Conservation (phyloP, 2,329 filamentous ascomycete genomes). For the Ophiosphaerella herpotricha region DNA sequence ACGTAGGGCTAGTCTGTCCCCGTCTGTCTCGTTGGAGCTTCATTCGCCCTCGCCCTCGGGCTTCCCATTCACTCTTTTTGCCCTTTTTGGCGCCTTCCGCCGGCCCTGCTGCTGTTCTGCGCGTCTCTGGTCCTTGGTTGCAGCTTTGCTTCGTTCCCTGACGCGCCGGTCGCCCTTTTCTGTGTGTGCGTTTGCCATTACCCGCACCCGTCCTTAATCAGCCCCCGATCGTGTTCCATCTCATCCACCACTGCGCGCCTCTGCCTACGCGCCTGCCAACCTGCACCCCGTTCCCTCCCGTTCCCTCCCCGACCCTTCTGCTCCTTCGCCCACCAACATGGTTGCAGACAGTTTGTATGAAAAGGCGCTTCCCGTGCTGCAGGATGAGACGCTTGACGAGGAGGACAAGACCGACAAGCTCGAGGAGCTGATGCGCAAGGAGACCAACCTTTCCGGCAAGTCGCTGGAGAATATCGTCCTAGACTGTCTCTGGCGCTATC, state of each 20-base stretch:
- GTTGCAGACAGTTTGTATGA: constrained; percentile 92
- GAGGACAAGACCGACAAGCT: constrained; percentile 94
- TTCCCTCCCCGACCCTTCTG: constrained; percentile 6
- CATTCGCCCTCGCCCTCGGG: constrained; percentile 20
- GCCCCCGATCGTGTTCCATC: constrained; percentile 8
- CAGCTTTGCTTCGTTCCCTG: constrained; percentile 26
- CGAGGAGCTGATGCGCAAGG: constrained; percentile 80
- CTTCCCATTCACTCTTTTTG: constrained; percentile 21
- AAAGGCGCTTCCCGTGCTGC: constrained; percentile 83
- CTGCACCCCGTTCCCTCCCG: not conserved
- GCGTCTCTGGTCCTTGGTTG: constrained; percentile 24
- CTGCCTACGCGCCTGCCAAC: too few species aligned
- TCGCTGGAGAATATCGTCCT: constrained; percentile 88
- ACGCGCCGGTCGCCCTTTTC: constrained; percentile 25
- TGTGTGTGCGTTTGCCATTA: constrained; percentile 5
- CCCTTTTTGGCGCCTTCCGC: constrained; percentile 16
- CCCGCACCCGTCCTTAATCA: constrained; percentile 25
- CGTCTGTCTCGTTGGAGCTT: constrained; percentile 16
- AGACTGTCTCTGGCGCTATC: constrained; percentile 86
- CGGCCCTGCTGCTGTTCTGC: constrained; percentile 24
- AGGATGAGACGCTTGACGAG: constrained; percentile 81
- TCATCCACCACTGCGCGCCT: too few species aligned
- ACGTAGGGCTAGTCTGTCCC: constrained; percentile 19
- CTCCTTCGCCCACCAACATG: constrained; percentile 52
- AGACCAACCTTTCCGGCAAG: constrained; percentile 75